Evolutionary conservation across 805 yeast species (phyloP).

Genomic region (Yarrowia sp.): DNA sequence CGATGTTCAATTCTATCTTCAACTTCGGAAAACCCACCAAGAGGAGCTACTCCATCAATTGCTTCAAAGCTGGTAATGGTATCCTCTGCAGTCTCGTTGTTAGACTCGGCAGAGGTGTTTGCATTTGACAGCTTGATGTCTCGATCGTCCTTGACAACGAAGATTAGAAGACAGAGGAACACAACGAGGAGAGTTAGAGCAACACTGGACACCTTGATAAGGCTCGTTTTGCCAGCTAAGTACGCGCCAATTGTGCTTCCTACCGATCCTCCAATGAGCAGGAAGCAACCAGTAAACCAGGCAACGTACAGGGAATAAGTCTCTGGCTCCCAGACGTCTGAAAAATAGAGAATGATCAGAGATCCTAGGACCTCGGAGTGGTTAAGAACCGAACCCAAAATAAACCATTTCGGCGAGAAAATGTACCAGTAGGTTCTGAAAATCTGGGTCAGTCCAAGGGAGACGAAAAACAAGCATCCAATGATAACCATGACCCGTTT

Average conservation of each 20-base stretch:
- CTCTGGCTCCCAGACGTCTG: conserved; percentile 11
- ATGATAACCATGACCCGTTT: not conserved
- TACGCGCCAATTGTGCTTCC: conserved; percentile 7
- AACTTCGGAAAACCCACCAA: not conserved
- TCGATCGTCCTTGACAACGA: conserved; percentile 4
- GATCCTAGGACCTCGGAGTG: conserved; percentile 1
- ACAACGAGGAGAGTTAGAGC: not conserved
- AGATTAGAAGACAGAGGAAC: not conserved
- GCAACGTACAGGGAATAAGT: conserved; percentile 2
- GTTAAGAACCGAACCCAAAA: not conserved
- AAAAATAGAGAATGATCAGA: conserved; percentile 12
- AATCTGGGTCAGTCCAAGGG: not conserved
- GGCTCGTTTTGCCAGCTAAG: not conserved
- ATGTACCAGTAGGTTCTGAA: conserved; percentile 13
- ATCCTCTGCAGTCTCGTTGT: not conserved
- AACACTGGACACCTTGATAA: not conserved
- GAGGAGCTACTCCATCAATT: not conserved
- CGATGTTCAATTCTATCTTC: not conserved
- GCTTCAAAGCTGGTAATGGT: not conserved
- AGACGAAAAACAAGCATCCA: not conserved
- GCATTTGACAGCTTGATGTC: not conserved
- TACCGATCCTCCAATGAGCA: not conserved
- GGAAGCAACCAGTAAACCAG: conserved; percentile 1
- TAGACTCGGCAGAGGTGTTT: not conserved
- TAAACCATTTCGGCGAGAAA: not conserved